Evolutionary conservation across 2,329 filamentous ascomycete species (phyloP).

Genomic region (Ophiocordyceps robertsii): DNA sequence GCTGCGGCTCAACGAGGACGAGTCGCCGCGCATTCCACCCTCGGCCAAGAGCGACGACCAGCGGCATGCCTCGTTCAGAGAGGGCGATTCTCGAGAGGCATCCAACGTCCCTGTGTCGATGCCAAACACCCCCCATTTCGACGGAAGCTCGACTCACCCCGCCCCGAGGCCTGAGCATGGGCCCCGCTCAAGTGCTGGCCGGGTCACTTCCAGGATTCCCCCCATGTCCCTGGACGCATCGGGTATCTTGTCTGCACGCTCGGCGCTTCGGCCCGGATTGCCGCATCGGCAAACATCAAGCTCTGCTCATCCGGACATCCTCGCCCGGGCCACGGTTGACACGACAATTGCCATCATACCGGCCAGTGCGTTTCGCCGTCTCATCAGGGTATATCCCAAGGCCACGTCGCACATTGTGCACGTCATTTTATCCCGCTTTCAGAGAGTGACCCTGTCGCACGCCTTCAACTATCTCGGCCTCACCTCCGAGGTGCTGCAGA

Average conservation of each 20-base stretch:
- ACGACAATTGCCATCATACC: constrained; percentile 98
- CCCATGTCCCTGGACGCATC: constrained; percentile 55
- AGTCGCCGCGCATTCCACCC: constrained; percentile 10
- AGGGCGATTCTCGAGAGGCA: constrained; percentile 2
- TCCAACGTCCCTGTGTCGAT: constrained; percentile 13
- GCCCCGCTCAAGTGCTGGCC: constrained; percentile 3
- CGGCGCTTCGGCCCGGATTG: constrained; percentile 21
- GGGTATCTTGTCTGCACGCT: constrained; percentile 13
- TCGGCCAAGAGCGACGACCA: constrained; percentile 13
- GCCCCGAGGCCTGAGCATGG: constrained; percentile 8
- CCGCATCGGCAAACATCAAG: constrained; percentile 39
- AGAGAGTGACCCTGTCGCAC: constrained; percentile 87
- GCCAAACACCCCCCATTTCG: constrained; percentile 25
- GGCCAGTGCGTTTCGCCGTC: constrained; percentile 81
- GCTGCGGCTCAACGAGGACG: constrained; percentile 58
- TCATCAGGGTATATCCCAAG: constrained; percentile 90
- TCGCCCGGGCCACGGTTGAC: constrained; percentile 89
- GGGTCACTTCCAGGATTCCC: constrained; percentile 43
- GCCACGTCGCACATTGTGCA: constrained; percentile 96
- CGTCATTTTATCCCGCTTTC: constrained; percentile 86
- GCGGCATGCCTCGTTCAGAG: constrained; percentile 14
- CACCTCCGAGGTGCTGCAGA: constrained; percentile 81
- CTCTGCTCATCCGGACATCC: constrained; percentile 91
- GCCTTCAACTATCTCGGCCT: constrained; percentile 90
- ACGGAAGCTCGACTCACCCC: constrained; percentile 9